phyloP scores from a whole-genome alignment of 345 rosid genomes.

The Eucalyptus camaldulensis region DNA sequence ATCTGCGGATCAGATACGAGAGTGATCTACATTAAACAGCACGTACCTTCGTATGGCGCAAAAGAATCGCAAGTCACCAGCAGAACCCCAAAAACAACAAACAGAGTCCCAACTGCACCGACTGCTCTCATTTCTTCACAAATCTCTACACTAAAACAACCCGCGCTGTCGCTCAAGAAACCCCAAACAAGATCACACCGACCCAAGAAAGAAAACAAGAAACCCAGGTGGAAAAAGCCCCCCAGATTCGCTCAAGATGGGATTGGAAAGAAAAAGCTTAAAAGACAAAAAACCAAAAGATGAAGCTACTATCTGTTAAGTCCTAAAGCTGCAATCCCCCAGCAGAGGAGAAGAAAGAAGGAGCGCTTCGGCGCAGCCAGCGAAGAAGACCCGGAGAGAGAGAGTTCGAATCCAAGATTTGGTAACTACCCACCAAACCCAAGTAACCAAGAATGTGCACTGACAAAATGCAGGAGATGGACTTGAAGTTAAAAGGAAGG shows the following conservation, averaged over 20 bases:
- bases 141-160: neutral
- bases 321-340: neutral
- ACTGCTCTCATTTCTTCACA: constrained; percentile 21
- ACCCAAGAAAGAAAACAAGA: constrained; percentile 2
- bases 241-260: neutral
- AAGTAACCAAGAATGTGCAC: neutral
- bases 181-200: neutral
- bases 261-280: neutral
- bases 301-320: neutral
- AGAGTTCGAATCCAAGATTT: constrained; percentile 25
- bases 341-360: neutral
- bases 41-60: constrained; percentile 56
- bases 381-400: neutral
- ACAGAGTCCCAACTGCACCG: constrained; percentile 21
- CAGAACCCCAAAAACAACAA: constrained; percentile 28
- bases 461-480: neutral
- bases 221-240: neutral
- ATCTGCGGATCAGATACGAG: constrained; percentile 24
- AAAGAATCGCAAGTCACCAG: constrained; percentile 36
- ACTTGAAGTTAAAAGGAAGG: neutral
- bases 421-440: constrained; percentile 43
- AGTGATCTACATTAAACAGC: neutral
- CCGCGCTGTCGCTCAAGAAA: constrained; percentile 1
- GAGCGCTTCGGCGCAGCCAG: neutral
- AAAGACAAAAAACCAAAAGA: neutral